Percentiles rank a stretch among this genome's conserved stretches.
These are phyloP conservation scores for Knoxia roxburghii DNA, from an alignment of 257 asterid genomes.

Conservation along the genomic window DNA sequence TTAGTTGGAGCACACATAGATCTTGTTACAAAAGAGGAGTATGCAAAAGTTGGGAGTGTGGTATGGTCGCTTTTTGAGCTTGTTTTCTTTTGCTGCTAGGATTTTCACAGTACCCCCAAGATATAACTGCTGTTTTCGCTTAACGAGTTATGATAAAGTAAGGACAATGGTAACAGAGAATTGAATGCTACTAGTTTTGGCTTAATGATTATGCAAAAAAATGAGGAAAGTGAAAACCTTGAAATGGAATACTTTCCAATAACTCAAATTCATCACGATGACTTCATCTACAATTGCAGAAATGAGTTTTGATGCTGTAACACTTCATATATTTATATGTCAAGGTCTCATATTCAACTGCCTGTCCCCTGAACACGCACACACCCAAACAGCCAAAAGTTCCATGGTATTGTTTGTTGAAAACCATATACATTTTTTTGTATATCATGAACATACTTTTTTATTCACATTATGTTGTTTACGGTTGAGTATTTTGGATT, in stretches of 20 bases:
- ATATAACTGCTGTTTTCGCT: not conserved
- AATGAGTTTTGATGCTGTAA: not conserved
- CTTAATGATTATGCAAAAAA: too few relatives aligned
- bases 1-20: slow-evolving; percentile 93
- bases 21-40: slow-evolving; percentile 93
- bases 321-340: not conserved
- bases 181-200: too few relatives aligned
- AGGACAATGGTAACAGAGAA: not conserved
- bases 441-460: not conserved
- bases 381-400: too few relatives aligned
- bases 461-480: not conserved
- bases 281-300: too few relatives aligned
- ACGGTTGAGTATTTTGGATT: not conserved
- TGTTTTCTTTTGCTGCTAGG: not conserved
- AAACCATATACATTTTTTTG: not conserved
- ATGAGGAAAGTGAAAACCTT: not conserved
- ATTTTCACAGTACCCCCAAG: not conserved
- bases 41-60: slow-evolving; percentile 71
- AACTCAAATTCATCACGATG: too few relatives aligned
- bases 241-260: not conserved
- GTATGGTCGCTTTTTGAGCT: slow-evolving; percentile 33
- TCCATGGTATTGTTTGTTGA: not conserved
- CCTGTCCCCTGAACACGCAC: too few relatives aligned
- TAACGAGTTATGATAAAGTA: not conserved
- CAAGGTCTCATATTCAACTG: not conserved